Evolutionary conservation across 768 basidiomycete species (phyloP), one percentile per base, ranked within the genome.

Genomic region (Hygrocybe punicea): DNA sequence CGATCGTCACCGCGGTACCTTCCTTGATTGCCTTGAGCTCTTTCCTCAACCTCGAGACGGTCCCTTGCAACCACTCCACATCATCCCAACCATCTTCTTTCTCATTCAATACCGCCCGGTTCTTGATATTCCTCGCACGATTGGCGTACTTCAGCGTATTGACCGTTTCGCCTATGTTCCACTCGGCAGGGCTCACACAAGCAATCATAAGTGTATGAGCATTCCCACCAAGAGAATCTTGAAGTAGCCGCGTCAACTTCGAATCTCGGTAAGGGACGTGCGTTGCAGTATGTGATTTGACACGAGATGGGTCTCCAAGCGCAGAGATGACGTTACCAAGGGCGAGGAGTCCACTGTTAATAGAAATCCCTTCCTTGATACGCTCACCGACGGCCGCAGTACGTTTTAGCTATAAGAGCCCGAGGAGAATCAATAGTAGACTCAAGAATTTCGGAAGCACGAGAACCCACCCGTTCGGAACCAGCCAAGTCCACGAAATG

Each of bases 51-150:
- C 93, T 86, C 29, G 84, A 76, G 40, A 99, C 84, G 50, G 87
- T 91, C 53, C 83, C 83, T 72, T 98, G 97, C 44, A 99, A 74
- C 87, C 97, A 96, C 67, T 98, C 95, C 2, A 98, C 77, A 69
- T 99, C 97, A 61, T 98, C 96, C 97, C 97, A 99, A 10, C 97
- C 97, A 53, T 93, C 92, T 74, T 99, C 97, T 65, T 86, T 87
- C 73, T 96, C 92, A 66, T 94, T 96, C 52, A 96, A 81, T 34
- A 89, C 84, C 2, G 91, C 95, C 45, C 86, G 81, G 65, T 99
- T 99, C 76, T 95, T 96, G 78, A 99, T 99, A 67, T 97, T 98
- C 60, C 94, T 78, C 10, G 97, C 97, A 36, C 97, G 89, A 63
- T 97, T 95, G 34, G 96, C 97, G 67, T 98, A 99, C 71, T 97